Evolutionary conservation across 164 flowering plant genomes (phyloP).

Genomic region (Magnolia changhungtana): DNA sequence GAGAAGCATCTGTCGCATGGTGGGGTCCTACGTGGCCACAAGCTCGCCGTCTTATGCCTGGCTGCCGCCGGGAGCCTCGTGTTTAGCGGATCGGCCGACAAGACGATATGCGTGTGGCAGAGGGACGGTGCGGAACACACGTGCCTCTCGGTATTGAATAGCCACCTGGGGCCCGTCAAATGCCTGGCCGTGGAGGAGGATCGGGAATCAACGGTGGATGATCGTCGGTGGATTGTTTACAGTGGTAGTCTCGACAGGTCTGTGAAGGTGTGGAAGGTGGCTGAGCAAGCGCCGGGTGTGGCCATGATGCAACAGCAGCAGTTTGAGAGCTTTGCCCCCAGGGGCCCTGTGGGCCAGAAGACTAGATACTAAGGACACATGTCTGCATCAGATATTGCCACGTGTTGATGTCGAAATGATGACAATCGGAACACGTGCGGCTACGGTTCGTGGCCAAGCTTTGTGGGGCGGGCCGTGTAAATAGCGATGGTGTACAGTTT

Average conservation of each 20-base stretch:
- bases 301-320: neutral
- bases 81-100: slow-evolving; percentile 80
- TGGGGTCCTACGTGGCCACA: slow-evolving; percentile 75
- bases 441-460: too few species aligned
- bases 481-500: too few species aligned
- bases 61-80: slow-evolving; percentile 61
- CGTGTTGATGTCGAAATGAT: neutral
- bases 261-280: slow-evolving; percentile 82
- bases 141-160: slow-evolving; percentile 61
- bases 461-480: too few species aligned
- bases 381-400: neutral
- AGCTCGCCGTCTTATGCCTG: slow-evolving; percentile 70
- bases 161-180: slow-evolving; percentile 81
- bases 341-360: neutral
- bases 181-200: slow-evolving; percentile 65
- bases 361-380: neutral
- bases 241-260: slow-evolving; percentile 82
- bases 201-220: slow-evolving; percentile 16
- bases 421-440: too few species aligned
- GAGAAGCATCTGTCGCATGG: slow-evolving; percentile 56
- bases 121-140: slow-evolving; percentile 52
- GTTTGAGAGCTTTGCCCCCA: neutral
- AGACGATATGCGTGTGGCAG: slow-evolving; percentile 80
- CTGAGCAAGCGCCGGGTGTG: slow-evolving; percentile 27
- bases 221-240: slow-evolving; percentile 54